Base-by-base conservation (phyloP, 192 early-diverging fungal genomes). In the Physocladia obscura region DNA sequence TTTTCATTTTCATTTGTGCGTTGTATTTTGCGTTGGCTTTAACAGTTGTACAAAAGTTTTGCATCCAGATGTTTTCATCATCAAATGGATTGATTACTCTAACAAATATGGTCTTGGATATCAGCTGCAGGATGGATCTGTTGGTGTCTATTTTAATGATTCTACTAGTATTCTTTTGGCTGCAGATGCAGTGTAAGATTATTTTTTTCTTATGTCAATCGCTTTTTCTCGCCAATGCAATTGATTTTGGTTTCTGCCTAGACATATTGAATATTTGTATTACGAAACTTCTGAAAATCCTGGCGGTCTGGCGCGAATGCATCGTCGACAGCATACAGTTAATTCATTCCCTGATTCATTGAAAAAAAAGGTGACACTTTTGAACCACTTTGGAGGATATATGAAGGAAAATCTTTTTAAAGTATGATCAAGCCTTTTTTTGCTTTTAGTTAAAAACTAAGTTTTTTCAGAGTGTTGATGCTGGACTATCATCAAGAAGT, bases 101-200 rank as follows among this genome's bases (percentile, higher is more conserved):
- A 76, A 81, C 63, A 92, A 91, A 38, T 97, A 95, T 72, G 96
- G 96, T 6, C 74, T 97, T 54, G 91, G 91, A 0, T 98, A 95
- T 76, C 84, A 89, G 51, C 75, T 97, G 60, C 87, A 89, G 29
- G 93, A 97, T 72, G 91, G 92, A 11, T 88, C 89, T 8, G 76
- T 85, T 27, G 96, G 95, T 11, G 87, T 94, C 1, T 82, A 91
- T 44, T 97, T 91, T 75, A 97, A 97, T 54, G 96, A 98, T 76
- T 84, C 86, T 31, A 93, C 91, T 3, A 92, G 86, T 13, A 76
- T 96, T 26, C 77, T 85, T 1, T 62, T 92, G 27, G 80, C 87
- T 17, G 75, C 85, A 2, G 81, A 91, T 59, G 76, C 70, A 34
- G 52, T 61, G 88, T 88, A 78, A 52, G 47, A 29, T 22, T 65